Conservation (phyloP, 2,329 filamentous ascomycete genomes). For the Fusarium sp. region DNA sequence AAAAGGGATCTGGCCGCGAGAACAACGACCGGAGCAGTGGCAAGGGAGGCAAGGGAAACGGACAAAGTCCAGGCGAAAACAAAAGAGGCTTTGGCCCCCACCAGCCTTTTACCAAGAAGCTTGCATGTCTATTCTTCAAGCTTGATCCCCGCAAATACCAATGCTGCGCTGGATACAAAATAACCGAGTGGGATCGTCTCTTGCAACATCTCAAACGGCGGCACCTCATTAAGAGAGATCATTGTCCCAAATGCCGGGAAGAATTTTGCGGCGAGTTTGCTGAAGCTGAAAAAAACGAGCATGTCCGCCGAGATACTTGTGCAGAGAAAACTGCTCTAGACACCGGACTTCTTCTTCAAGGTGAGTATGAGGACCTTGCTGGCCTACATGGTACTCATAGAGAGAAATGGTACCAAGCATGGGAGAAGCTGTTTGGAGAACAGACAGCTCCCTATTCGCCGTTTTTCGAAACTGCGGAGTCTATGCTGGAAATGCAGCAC, state of each 20-base stretch:
- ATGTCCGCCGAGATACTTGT: background rate
- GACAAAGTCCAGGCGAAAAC: accelerated
- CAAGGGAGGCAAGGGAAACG: background rate
- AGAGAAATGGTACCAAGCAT: background rate
- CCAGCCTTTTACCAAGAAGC: background rate
- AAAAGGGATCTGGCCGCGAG: accelerated
- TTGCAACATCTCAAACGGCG: background rate
- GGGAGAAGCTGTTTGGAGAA: background rate
- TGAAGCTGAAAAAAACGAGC: background rate
- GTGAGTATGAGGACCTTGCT: accelerated
- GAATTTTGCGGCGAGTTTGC: accelerated
- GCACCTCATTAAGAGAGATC: background rate
- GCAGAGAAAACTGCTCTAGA: accelerated
- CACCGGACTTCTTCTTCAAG: accelerated
- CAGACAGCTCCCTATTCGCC: accelerated
- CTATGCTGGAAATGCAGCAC: background rate
- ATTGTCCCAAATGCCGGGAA: background rate
- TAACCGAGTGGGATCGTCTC: background rate
- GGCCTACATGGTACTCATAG: background rate
- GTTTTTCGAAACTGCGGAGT: accelerated
- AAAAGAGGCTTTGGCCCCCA: accelerated
- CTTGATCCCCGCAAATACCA: accelerated
- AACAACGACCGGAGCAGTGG: accelerated
- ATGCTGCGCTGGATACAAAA: accelerated
- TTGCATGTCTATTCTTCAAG: background rate